Conservation (phyloP, 2,329 filamentous ascomycete species). For the Emmonsia crescens region DNA sequence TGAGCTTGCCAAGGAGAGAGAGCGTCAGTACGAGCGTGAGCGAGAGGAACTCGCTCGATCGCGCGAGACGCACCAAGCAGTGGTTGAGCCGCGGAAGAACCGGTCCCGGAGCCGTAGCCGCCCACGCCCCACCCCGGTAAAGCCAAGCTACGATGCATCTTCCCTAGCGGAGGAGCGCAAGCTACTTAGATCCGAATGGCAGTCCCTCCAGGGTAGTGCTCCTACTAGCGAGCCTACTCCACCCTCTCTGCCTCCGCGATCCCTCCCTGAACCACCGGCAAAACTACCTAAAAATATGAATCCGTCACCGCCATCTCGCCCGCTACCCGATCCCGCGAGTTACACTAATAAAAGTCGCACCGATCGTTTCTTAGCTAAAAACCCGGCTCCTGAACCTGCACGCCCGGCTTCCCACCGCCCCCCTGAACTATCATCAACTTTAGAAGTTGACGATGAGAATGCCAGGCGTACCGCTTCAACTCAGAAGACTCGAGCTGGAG, state of each 20-base stretch:
- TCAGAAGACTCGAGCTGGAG: conserved; percentile 47
- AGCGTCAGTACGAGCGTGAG: conserved; percentile 52
- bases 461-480: conserved; percentile 45
- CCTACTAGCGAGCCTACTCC: conserved; percentile 12
- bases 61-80: conserved; percentile 9
- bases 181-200: conserved; percentile 47
- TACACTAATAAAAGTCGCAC: conserved; percentile 37
- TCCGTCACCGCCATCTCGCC: conserved; percentile 22
- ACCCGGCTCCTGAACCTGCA: conserved; percentile 38
- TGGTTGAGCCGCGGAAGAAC: conserved; percentile 6
- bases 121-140: conserved; percentile 23
- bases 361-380: conserved; percentile 45
- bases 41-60: conserved; percentile 40
- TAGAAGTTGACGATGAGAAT: conserved; percentile 47
- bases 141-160: conserved; percentile 44
- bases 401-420: conserved; percentile 31
- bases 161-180: conserved; percentile 52
- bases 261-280: conserved; percentile 17
- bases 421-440: conserved; percentile 40
- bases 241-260: conserved; percentile 15
- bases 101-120: conserved; percentile 19
- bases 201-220: conserved; percentile 27
- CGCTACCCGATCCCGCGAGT: conserved; percentile 38
- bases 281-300: conserved; percentile 9
- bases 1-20: conserved; percentile 55